phyloP scores from a whole-genome alignment of 2,329 filamentous ascomycete genomes.

The Achaetomium macrosporum region DNA sequence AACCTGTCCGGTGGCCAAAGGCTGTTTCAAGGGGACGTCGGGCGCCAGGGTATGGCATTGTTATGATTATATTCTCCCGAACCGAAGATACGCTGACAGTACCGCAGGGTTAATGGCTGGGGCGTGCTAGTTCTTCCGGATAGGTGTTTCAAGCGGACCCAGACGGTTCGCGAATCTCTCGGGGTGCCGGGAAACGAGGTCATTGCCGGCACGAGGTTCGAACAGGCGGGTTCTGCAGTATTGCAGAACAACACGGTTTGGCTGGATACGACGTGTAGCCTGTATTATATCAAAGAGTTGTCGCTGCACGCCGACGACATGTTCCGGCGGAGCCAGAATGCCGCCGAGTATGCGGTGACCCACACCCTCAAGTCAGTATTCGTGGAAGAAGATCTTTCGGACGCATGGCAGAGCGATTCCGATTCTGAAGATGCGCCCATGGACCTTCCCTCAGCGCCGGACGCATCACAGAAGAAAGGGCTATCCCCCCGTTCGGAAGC shows the following conservation, averaged over 20 bases:
- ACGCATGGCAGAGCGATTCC: constrained; percentile 1
- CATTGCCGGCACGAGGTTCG: constrained; percentile 1
- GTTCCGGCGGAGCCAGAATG: constrained; percentile 2
- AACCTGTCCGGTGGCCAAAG: constrained; percentile 26
- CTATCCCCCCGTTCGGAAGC: no score
- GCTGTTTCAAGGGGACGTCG: background rate
- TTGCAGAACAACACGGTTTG: constrained; percentile 1
- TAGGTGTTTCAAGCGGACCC: constrained; percentile 36
- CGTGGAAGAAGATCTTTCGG: constrained; percentile 1
- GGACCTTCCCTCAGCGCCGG: no score
- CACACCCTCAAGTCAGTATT: background rate
- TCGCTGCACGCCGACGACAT: constrained; percentile 4
- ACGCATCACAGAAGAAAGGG: no score
- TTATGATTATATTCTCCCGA: background rate
- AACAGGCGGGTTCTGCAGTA: background rate
- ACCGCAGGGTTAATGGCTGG: constrained; percentile 37
- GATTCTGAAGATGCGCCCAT: background rate
- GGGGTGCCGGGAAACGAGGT: constrained; percentile 27
- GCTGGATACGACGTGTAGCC: constrained; percentile 24
- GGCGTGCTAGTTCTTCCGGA: constrained; percentile 43
- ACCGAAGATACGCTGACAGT: background rate
- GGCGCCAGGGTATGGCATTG: background rate
- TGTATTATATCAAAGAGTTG: constrained; percentile 23
- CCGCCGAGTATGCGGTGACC: background rate
- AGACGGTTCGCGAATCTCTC: constrained; percentile 27